A percentile compares a stretch with the other conserved stretches of the same genome.
These are phyloP conservation scores for Ilyonectria destructans DNA, from an alignment of 2,329 filamentous ascomycete species.

Conservation along the genomic window DNA sequence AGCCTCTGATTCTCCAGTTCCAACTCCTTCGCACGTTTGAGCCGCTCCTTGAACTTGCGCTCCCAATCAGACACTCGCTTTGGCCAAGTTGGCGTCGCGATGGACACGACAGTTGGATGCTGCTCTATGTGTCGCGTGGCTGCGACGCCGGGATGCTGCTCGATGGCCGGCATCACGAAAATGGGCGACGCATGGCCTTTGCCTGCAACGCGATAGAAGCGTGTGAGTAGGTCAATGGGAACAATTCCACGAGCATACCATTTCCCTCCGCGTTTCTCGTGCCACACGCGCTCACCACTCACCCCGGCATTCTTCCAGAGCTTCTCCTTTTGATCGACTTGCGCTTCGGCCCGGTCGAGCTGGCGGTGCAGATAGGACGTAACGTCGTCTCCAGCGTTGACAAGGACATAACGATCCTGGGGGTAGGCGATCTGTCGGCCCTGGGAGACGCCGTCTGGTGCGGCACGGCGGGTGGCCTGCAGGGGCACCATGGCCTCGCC, in stretches of 20 bases:
- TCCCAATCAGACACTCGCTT: conserved; percentile 54
- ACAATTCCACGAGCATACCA: conserved; percentile 63
- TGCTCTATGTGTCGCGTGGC: conserved; percentile 64
- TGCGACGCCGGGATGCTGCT: conserved; percentile 62
- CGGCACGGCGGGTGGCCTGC: conserved; percentile 68
- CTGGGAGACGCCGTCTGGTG: conserved; percentile 65
- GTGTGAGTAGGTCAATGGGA: conserved; percentile 64
- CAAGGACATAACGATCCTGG: conserved; percentile 71
- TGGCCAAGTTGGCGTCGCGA: conserved; percentile 51
- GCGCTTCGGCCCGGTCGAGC: conserved; percentile 64
- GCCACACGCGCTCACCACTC: conserved; percentile 58
- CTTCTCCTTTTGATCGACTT: conserved; percentile 54
- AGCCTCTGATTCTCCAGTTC: conserved; percentile 39
- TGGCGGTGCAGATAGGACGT: conserved; percentile 62
- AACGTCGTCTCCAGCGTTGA: conserved; percentile 69
- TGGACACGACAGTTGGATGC: conserved; percentile 58
- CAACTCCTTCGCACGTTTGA: conserved; percentile 43
- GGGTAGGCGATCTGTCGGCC: conserved; percentile 69
- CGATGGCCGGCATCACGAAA: conserved; percentile 68
- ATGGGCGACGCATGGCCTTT: conserved; percentile 62
- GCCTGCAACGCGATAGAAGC: conserved; percentile 68
- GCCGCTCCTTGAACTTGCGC: conserved; percentile 39
- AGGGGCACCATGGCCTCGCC: conserved; percentile 66
- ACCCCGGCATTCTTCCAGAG: conserved; percentile 58
- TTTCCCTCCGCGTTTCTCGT: conserved; percentile 47